phyloP scores from a whole-genome alignment of 164 flowering plant genomes.

The Piper betle region DNA sequence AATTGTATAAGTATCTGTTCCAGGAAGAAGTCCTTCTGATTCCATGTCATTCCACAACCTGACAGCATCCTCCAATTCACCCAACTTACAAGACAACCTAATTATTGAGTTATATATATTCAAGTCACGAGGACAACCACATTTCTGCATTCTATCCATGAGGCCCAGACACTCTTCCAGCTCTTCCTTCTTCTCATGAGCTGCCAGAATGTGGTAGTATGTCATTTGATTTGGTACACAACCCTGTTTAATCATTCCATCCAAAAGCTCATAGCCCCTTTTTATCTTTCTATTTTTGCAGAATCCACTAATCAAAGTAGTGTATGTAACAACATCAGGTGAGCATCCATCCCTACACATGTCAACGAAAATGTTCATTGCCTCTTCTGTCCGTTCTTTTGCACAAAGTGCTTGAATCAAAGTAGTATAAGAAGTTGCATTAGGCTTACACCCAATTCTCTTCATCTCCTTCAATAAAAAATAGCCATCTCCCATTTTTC shows the following conservation, averaged over 20 bases:
- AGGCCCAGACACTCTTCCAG: conserved; percentile 71
- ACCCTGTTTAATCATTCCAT: conserved; percentile 56
- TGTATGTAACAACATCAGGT: conserved; percentile 74
- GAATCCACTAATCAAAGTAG: conserved; percentile 75
- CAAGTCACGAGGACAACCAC: conserved; percentile 48
- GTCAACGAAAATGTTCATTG: conserved; percentile 51
- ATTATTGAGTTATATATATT: conserved; percentile 53
- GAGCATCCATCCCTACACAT: conserved; percentile 63
- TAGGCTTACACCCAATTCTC: conserved; percentile 57
- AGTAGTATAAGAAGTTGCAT: conserved; percentile 65
- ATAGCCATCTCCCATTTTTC: conserved; percentile 68
- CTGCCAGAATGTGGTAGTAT: conserved; percentile 53
- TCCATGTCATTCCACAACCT: conserved; percentile 69
- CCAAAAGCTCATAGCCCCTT: conserved; percentile 54
- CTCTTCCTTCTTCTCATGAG: conserved; percentile 84
- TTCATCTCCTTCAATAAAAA: conserved; percentile 68
- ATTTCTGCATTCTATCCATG: conserved; percentile 45
- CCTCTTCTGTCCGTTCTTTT: conserved; percentile 63
- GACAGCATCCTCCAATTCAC: conserved; percentile 53
- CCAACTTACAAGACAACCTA: conserved; percentile 67
- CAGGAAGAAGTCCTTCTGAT: conserved; percentile 46
- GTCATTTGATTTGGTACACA: conserved; percentile 45
- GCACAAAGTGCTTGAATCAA: conserved; percentile 69
- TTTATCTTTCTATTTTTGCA: conserved; percentile 73
- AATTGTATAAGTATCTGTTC: conserved; percentile 53